Conservation (phyloP, 495 filamentous ascomycete genomes). For the Penicillium mononematosum region DNA sequence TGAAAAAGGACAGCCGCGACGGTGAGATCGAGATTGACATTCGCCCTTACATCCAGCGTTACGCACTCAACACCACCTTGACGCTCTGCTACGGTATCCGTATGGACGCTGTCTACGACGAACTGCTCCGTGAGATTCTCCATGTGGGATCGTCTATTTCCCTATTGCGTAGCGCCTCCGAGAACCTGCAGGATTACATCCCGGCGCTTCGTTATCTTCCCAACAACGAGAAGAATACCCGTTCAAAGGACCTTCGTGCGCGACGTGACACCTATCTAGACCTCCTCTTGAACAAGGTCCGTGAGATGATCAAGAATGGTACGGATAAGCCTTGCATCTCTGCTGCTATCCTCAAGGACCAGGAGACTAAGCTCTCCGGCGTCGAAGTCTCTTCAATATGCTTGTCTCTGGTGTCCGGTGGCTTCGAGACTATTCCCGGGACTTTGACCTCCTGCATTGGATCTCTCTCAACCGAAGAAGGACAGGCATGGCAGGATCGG, state of each 20-base stretch:
- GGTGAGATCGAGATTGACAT: conserved; percentile 41
- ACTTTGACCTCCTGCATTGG: conserved; percentile 50
- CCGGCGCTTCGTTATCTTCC: conserved; percentile 47
- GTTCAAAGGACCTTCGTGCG: conserved; percentile 43
- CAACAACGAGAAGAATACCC: conserved; percentile 48
- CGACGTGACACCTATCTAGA: conserved; percentile 49
- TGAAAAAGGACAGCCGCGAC: conserved; percentile 40
- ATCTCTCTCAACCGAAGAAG: conserved; percentile 46
- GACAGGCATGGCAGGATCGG: conserved; percentile 49
- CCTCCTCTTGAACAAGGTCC: conserved; percentile 46
- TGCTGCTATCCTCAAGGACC: conserved; percentile 49
- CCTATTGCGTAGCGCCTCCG: conserved; percentile 47
- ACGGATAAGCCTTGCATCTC: conserved; percentile 55
- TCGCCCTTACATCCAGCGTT: conserved; percentile 47
- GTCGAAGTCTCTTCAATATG: conserved; percentile 53
- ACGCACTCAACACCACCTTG: conserved; percentile 51
- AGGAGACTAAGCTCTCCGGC: conserved; percentile 48
- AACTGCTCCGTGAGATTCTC: conserved; percentile 49
- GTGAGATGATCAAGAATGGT: conserved; percentile 47
- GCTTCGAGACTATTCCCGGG: conserved; percentile 53
- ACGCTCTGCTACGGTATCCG: conserved; percentile 56
- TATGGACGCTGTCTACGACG: conserved; percentile 52
- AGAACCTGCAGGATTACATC: conserved; percentile 54
- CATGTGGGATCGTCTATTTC: conserved; percentile 50
- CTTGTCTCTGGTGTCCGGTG: conserved; percentile 50